Evolutionary conservation across 441 rosid genomes (phyloP).

Genomic region (Jatropha podagrica): DNA sequence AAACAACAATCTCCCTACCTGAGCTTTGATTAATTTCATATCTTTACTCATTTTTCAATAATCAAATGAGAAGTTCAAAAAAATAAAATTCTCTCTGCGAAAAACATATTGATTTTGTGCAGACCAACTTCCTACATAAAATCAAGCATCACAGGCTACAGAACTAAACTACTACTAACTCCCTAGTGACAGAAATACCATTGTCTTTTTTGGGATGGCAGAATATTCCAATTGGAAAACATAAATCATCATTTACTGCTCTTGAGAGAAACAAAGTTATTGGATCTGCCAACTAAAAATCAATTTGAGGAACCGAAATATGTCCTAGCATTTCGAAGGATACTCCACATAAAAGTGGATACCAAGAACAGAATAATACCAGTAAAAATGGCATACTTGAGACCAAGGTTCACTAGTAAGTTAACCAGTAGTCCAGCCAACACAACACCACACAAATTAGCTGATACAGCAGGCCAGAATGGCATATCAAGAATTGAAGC

Average conservation of each 20-base stretch:
- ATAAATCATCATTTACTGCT: background rate
- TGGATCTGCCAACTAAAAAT: slow-evolving; percentile 7
- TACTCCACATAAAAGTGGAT: slow-evolving; percentile 83
- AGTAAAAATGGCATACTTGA: slow-evolving; percentile 65
- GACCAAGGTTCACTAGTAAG: slow-evolving; percentile 77
- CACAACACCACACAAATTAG: slow-evolving; percentile 80
- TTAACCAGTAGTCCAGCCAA: slow-evolving; percentile 86
- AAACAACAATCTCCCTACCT: background rate
- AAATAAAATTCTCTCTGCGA: background rate
- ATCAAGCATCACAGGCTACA: slow-evolving; percentile 6
- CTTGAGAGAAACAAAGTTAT: background rate
- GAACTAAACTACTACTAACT: slow-evolving; percentile 3
- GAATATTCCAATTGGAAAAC: background rate
- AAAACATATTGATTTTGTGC: background rate
- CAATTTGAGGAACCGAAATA: slow-evolving; percentile 43
- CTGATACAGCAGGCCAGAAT: slow-evolving; percentile 74
- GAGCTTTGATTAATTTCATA: slow-evolving; percentile 8
- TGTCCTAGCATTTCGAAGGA: slow-evolving; percentile 59
- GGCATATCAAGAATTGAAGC: slow-evolving; percentile 93
- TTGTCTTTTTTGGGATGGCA: background rate
- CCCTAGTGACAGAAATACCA: background rate
- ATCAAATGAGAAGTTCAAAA: background rate
- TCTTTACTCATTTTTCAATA: background rate
- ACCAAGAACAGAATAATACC: slow-evolving; percentile 66
- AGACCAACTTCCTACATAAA: slow-evolving; percentile 7